Conservation (phyloP, 768 basidiomycete genomes). For the Tricholoma hemisulphureum region DNA sequence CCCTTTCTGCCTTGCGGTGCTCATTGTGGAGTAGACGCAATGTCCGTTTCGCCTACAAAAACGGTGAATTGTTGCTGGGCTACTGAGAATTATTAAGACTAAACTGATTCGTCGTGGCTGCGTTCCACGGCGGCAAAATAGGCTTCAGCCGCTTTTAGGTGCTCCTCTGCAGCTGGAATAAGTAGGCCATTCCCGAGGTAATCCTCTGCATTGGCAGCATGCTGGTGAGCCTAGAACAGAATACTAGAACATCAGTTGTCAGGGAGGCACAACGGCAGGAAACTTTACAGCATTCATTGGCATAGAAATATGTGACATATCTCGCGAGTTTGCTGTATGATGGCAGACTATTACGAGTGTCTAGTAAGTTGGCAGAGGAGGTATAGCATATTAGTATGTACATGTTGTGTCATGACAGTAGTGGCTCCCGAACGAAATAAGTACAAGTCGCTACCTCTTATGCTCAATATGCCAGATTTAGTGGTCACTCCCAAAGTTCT, state of each 20-base stretch:
- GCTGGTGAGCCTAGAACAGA: constrained; percentile 67
- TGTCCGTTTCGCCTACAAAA: constrained; percentile 70
- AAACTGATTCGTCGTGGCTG: constrained; percentile 70
- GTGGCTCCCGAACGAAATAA: not conserved
- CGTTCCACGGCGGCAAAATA: constrained; percentile 72
- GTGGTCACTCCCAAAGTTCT: too few relatives aligned
- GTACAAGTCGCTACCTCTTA: not conserved
- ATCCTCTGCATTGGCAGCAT: constrained; percentile 80
- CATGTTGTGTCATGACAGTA: too few relatives aligned
- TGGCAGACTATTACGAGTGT: too few relatives aligned
- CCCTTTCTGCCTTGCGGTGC: constrained; percentile 67
- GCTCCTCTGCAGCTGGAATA: constrained; percentile 71
- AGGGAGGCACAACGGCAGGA: not conserved
- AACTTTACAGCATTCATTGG: constrained; percentile 52
- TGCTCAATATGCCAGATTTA: too few relatives aligned
- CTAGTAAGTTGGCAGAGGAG: too few relatives aligned
- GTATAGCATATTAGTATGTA: too few relatives aligned
- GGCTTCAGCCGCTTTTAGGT: constrained; percentile 72
- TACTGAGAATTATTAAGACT: constrained; percentile 13
- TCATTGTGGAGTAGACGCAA: constrained; percentile 74
- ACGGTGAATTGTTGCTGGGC: constrained; percentile 5
- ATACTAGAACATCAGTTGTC: constrained; percentile 2
- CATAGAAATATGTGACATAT: constrained; percentile 35
- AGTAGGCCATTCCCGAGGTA: constrained; percentile 63
- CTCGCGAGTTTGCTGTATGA: not conserved